These are phyloP conservation scores for Lagenidium sp. DNA, from an alignment of 352 stramenopile species.

Conservation along the genomic window DNA sequence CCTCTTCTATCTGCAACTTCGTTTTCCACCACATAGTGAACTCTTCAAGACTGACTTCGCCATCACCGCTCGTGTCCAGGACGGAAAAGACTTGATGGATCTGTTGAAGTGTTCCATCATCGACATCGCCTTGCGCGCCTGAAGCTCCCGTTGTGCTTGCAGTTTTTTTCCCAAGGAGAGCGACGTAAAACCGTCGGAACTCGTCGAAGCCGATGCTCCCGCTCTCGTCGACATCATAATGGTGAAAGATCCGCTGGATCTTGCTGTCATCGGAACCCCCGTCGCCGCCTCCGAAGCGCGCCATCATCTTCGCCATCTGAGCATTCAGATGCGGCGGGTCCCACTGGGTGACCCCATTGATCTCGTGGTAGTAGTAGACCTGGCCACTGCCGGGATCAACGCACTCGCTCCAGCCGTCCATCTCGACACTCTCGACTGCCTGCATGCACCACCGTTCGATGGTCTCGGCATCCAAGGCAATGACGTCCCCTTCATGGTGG, in stretches of 20 bases:
- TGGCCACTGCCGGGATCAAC: slow-evolving; percentile 23
- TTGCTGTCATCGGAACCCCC: slow-evolving; percentile 31
- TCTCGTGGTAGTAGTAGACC: slow-evolving; percentile 59
- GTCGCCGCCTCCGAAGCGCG: slow-evolving; percentile 19
- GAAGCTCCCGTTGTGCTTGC: no score
- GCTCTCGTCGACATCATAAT: slow-evolving; percentile 63
- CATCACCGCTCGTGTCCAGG: slow-evolving; percentile 57
- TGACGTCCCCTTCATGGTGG: background rate
- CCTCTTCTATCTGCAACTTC: slow-evolving; percentile 45
- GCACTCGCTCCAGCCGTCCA: slow-evolving; percentile 49
- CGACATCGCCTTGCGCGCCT: slow-evolving; percentile 11
- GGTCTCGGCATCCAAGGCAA: slow-evolving; percentile 15
- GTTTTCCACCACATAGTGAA: slow-evolving; percentile 73
- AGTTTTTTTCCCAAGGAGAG: slow-evolving; percentile 23
- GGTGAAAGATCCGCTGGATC: slow-evolving; percentile 52
- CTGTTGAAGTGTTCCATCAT: slow-evolving; percentile 13
- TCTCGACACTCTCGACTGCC: slow-evolving; percentile 33
- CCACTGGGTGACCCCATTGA: slow-evolving; percentile 48
- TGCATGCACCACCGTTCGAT: slow-evolving; percentile 27
- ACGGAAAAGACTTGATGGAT: slow-evolving; percentile 45
- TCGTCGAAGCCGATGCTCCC: slow-evolving; percentile 44
- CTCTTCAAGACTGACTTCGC: slow-evolving; percentile 52
- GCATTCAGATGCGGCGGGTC: slow-evolving; percentile 44
- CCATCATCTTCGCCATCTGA: slow-evolving; percentile 41
- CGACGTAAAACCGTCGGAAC: slow-evolving; percentile 47